phyloP scores from a whole-genome alignment of 768 basidiomycete genomes.

The Inosperma sp. region DNA sequence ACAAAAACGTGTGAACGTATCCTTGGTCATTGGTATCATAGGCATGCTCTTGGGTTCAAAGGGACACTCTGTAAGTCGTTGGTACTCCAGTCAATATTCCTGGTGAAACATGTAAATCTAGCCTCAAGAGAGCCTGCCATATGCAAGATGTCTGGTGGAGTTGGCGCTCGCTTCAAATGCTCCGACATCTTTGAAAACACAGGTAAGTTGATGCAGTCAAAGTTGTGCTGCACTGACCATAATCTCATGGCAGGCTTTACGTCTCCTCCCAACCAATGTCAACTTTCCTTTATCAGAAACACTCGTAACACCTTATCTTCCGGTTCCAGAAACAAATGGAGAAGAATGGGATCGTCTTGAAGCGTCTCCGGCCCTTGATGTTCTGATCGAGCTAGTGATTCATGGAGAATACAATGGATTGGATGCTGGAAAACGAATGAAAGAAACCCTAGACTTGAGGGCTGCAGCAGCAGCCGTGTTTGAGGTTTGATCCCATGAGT shows the following conservation, averaged over 20 bases:
- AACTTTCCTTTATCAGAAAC: slow-evolving; percentile 65
- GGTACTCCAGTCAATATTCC: background rate
- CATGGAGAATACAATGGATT: slow-evolving; percentile 86
- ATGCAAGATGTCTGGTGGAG: slow-evolving; percentile 78
- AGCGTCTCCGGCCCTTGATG: slow-evolving; percentile 74
- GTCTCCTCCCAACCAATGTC: slow-evolving; percentile 42
- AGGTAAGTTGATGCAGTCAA: slow-evolving; percentile 41
- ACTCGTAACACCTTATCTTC: slow-evolving; percentile 66
- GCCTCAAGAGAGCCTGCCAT: slow-evolving; percentile 55
- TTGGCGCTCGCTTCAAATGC: slow-evolving; percentile 91
- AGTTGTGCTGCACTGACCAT: background rate
- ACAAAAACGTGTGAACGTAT: slow-evolving; percentile 79
- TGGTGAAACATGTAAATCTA: slow-evolving; percentile 20
- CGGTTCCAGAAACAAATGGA: slow-evolving; percentile 77
- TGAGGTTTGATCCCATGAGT: slow-evolving; percentile 48
- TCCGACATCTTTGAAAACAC: slow-evolving; percentile 81
- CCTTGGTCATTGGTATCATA: slow-evolving; percentile 76
- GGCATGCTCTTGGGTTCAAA: slow-evolving; percentile 80
- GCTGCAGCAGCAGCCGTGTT: slow-evolving; percentile 77
- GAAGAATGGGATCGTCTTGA: slow-evolving; percentile 93
- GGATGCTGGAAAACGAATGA: slow-evolving; percentile 51
- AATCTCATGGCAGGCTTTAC: slow-evolving; percentile 36
- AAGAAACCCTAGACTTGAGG: slow-evolving; percentile 69
- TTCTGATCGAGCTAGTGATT: slow-evolving; percentile 73
- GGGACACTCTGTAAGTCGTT: slow-evolving; percentile 51